Evolutionary conservation across 2,329 filamentous ascomycete genomes (phyloP).

Genomic region (Coleophoma cylindrospora): DNA sequence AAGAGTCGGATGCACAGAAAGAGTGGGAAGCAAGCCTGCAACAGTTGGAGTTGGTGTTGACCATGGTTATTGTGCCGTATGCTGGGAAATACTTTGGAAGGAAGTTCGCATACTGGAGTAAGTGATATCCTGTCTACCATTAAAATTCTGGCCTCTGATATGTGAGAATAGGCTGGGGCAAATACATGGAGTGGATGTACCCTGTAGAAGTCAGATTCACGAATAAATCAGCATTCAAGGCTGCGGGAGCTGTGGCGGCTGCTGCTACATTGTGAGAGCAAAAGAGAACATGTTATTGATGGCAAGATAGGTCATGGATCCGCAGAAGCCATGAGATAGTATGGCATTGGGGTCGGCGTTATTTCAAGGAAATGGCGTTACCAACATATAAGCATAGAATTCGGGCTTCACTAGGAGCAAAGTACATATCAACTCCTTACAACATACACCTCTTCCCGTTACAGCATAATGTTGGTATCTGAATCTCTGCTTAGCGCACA

Average conservation of each 20-base stretch:
- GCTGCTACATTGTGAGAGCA: constrained; percentile 29
- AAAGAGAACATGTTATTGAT: neutral
- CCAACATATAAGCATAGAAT: neutral
- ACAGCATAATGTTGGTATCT: too few relatives aligned
- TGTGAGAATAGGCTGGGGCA: constrained; percentile 70
- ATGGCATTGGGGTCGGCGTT: constrained; percentile 1
- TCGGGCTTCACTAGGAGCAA: neutral
- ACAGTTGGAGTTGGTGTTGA: constrained; percentile 87
- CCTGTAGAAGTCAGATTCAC: constrained; percentile 67
- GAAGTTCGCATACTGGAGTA: constrained; percentile 96
- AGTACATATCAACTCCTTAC: neutral
- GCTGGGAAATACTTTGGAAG: constrained; percentile 91
- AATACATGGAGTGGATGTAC: constrained; percentile 94
- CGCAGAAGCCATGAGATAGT: neutral
- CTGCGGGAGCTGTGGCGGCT: constrained; percentile 57
- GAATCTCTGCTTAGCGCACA: too few relatives aligned
- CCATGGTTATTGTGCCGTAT: constrained; percentile 92
- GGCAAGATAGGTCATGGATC: neutral
- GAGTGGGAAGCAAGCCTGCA: constrained; percentile 95
- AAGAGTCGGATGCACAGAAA: constrained; percentile 78
- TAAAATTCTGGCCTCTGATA: constrained; percentile 3
- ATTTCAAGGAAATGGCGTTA: neutral
- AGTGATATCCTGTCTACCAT: constrained; percentile 24
- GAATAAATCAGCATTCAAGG: constrained; percentile 58
- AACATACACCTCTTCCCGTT: too few relatives aligned